A percentile compares a stretch with the other conserved stretches of the same genome.
phyloP scores from a whole-genome alignment of 192 early-diverging fungal species.

The Coemansia reversa region DNA sequence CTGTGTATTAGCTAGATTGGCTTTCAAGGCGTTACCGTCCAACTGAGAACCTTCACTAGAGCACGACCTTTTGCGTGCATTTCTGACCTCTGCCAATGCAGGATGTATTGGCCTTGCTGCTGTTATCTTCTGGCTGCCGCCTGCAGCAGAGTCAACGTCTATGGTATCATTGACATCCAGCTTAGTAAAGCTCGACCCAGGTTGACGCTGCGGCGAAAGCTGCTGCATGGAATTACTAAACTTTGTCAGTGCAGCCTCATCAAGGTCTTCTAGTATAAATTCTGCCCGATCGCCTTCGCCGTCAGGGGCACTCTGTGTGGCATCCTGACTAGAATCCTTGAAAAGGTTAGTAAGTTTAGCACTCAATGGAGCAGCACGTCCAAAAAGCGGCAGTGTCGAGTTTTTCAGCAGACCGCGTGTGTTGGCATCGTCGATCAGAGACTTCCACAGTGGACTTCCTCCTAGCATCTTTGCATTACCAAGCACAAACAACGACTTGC shows the following conservation, averaged over 20 bases:
- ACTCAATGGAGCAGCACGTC: constrained; percentile 1
- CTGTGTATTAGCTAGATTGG: neutral
- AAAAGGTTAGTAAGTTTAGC: constrained; percentile 10
- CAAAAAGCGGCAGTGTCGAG: constrained; percentile 34
- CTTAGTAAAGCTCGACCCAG: neutral
- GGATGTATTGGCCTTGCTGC: neutral
- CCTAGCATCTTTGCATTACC: constrained; percentile 67
- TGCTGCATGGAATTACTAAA: constrained; percentile 13
- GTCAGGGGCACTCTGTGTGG: constrained; percentile 6
- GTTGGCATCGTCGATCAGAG: constrained; percentile 68
- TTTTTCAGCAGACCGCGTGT: constrained; percentile 19
- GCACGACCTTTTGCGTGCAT: constrained; percentile 5
- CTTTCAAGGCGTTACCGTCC: neutral
- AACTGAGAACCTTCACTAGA: neutral
- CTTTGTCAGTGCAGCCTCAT: constrained; percentile 20
- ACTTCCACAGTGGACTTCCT: constrained; percentile 66
- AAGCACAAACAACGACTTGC: constrained; percentile 77
- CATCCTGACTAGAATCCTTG: neutral
- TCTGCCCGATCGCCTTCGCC: constrained; percentile 47
- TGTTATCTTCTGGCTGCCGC: neutral
- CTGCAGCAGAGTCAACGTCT: neutral
- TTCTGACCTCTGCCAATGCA: constrained; percentile 1
- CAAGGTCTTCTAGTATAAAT: constrained; percentile 31
- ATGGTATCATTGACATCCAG: neutral
- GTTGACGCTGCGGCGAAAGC: neutral